These are phyloP conservation scores for Trichaptum fuscoviolaceum DNA, from an alignment of 768 basidiomycete genomes.

Conservation along the genomic window DNA sequence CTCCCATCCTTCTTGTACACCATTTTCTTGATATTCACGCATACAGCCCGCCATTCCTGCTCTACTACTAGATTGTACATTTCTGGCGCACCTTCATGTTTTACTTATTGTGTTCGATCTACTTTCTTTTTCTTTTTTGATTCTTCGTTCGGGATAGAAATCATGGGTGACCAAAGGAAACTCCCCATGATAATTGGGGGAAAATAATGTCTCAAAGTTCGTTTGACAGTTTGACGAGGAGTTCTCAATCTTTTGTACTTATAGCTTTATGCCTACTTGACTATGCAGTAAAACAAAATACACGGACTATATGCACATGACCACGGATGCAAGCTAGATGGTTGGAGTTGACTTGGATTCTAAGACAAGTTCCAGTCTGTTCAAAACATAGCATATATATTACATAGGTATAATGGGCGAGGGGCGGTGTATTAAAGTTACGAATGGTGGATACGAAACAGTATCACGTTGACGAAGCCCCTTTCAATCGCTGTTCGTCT, in stretches of 20 bases:
- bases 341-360: no score
- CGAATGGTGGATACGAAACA: neutral
- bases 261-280: no score
- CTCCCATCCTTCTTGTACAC: neutral
- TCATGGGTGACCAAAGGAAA: neutral
- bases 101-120: neutral
- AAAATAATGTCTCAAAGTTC: neutral
- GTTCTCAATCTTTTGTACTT: neutral
- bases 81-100: neutral
- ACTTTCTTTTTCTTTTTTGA: neutral
- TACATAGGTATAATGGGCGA: no score
- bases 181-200: neutral
- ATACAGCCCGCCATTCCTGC: neutral
- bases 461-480: neutral
- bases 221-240: neutral
- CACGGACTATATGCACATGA: no score
- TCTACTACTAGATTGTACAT: neutral
- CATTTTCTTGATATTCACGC: neutral
- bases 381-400: no score
- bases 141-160: neutral
- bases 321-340: no score
- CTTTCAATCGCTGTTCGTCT: neutral
- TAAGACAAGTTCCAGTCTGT: no score
- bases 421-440: neutral
- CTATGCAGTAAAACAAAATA: no score